Evolutionary conservation across 805 yeast species (phyloP), one percentile per base, ranked within the genome.

Genomic region (Starmerella lactis-condensi): DNA sequence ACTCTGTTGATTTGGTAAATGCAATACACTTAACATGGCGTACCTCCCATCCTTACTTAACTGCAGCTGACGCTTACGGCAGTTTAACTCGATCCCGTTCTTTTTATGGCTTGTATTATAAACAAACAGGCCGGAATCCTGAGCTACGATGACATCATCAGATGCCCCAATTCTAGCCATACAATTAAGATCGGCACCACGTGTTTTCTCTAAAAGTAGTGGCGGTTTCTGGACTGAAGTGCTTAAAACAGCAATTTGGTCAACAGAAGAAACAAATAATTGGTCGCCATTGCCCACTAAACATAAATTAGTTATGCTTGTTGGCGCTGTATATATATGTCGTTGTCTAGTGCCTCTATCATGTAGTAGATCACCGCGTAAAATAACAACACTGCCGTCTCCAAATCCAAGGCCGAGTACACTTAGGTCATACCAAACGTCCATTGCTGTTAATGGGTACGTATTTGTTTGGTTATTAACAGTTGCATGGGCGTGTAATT

Each of bases 321-420:
- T 89, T 1, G 43, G 24, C 2, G 62, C 56, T 36, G 75, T 78
- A 47, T 72, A 78, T 1, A 83, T 71, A 0, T 75, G 51, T 18
- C 95, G 59, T 46, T 85, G 96, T 40, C 89, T 67, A 7, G 93
- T 71, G 0, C 96, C 96, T 36, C 93, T 59, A 47, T 89, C 98
- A 43, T 82, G 69, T 5, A 79, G 42, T 20, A 89, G 52, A 51
- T 89, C 96, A 6, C 98, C 98, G 39, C 96, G 57, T 0, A 83
- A 67, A 5, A 83, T 56, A 2, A 83, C 58, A 2, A 83, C 81
- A 14, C 70, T 62, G 2, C 98, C 98, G 50, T 82, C 75, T 10
- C 83, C 74, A 44, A 70, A 78, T 0, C 93, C 93, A 28, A 78
- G 55, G 0, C 76, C 83, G 5, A 75, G 50, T 21, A 77, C 66